Evolutionary conservation across 1,284 basidiomycete species (phyloP).

Genomic region (Sporisorium scitamineum): DNA sequence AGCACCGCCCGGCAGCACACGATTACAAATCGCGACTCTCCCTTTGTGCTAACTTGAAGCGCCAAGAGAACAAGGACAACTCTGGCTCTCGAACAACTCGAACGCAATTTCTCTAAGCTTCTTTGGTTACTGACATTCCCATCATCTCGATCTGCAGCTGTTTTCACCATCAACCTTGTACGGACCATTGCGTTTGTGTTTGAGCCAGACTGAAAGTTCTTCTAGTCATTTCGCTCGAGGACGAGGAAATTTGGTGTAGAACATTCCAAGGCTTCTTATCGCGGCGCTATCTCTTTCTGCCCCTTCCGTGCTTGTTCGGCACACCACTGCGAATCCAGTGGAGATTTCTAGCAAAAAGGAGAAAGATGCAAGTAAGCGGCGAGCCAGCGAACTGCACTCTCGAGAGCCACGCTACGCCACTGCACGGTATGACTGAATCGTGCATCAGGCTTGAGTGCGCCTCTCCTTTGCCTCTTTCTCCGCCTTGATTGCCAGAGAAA

Average conservation of each 20-base stretch:
- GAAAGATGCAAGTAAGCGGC: background rate
- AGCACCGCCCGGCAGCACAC: too few relatives aligned
- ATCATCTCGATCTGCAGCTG: background rate
- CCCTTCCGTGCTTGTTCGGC: too few relatives aligned
- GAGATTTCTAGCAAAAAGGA: slow-evolving; percentile 3
- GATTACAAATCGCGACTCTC: too few relatives aligned
- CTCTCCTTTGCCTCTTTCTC: too few relatives aligned
- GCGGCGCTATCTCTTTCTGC: slow-evolving; percentile 1
- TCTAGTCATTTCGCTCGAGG: background rate
- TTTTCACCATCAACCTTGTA: background rate
- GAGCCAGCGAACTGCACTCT: too few relatives aligned
- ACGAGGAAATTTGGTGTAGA: background rate
- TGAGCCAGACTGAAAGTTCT: background rate
- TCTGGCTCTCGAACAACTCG: too few relatives aligned
- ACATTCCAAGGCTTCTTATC: slow-evolving; percentile 3
- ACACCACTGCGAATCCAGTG: too few relatives aligned
- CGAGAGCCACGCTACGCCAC: background rate
- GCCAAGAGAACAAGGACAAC: too few relatives aligned
- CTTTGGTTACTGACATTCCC: background rate
- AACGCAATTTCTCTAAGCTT: background rate
- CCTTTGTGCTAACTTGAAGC: too few relatives aligned
- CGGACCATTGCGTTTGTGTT: too few relatives aligned
- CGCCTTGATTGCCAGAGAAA: too few relatives aligned
- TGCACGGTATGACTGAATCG: slow-evolving; percentile 16
- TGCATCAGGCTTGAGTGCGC: slow-evolving; percentile 9